Conservation (phyloP, 495 filamentous ascomycete species). For the Usnea hakonensis region DNA sequence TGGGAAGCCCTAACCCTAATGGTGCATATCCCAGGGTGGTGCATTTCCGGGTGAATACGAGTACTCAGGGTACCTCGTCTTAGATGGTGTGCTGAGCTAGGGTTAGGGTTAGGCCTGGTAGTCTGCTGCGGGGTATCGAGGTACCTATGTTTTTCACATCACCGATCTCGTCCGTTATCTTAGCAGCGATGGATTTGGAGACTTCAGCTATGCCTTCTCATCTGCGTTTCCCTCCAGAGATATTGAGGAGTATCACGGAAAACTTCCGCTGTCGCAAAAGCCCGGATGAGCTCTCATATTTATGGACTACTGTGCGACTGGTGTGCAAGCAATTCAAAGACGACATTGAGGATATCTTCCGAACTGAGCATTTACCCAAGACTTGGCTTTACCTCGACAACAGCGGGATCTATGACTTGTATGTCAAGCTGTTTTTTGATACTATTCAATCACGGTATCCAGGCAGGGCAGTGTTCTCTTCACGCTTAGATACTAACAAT, state of each 20-base stretch:
- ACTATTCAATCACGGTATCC: not conserved
- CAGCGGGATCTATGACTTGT: not conserved
- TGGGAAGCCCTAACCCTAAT: no score
- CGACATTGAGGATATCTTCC: constrained; percentile 1
- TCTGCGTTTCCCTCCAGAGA: not conserved
- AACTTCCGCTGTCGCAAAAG: not conserved
- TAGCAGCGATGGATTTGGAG: no score
- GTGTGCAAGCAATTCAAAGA: not conserved
- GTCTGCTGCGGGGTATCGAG: no score
- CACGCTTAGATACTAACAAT: no score
- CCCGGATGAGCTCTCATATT: not conserved
- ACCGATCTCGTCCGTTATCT: no score
- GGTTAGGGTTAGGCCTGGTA: no score
- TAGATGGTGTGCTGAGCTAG: no score
- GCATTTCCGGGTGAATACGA: no score
- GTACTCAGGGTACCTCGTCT: no score
- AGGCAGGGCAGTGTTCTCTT: not conserved
- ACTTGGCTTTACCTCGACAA: not conserved
- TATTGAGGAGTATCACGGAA: not conserved
- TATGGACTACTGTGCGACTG: not conserved
- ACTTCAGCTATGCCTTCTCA: no score
- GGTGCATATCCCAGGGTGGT: no score
- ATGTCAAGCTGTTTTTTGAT: not conserved
- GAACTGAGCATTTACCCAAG: not conserved
- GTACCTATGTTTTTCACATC: no score